A percentile compares a stretch with the other conserved stretches of the same genome.
Conservation (phyloP, 306 rosid species). For the Cucumis cinereus region DNA sequence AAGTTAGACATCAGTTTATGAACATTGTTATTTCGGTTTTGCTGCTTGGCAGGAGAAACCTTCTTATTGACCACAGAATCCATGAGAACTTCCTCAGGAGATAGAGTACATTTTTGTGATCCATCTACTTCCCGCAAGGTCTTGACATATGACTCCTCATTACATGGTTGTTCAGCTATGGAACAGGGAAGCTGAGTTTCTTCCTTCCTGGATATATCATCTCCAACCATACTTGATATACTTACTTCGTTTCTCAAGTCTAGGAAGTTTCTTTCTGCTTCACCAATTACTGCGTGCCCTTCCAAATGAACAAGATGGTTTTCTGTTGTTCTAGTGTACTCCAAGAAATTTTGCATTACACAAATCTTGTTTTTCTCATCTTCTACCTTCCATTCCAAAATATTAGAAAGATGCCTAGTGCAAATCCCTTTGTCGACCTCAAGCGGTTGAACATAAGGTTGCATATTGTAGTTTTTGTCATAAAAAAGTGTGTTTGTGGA, state of each 20-base stretch:
- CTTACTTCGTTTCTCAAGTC: constrained; percentile 8
- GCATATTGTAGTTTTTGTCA: constrained; percentile 9
- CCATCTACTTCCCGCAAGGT: constrained; percentile 19
- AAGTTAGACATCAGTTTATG: constrained; percentile 14
- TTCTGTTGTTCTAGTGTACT: constrained; percentile 5
- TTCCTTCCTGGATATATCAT: constrained; percentile 9
- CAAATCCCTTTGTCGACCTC: constrained; percentile 4
- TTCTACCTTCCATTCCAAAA: constrained; percentile 14
- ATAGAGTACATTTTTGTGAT: constrained; percentile 12
- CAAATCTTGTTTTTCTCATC: constrained; percentile 11
- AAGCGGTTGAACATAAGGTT: neutral
- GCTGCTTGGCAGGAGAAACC: constrained; percentile 13
- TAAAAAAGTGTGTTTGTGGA: constrained; percentile 4
- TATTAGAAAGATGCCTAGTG: constrained; percentile 10
- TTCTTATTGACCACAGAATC: constrained; percentile 18
- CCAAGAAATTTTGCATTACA: neutral
- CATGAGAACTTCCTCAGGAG: constrained; percentile 13
- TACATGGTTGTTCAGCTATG: constrained; percentile 8
- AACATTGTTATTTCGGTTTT: constrained; percentile 16
- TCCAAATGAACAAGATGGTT: constrained; percentile 16
- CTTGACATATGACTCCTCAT: constrained; percentile 17
- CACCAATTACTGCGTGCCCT: constrained; percentile 7
- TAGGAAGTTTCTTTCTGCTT: constrained; percentile 12
- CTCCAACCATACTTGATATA: constrained; percentile 16
- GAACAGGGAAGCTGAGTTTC: constrained; percentile 11